phyloP scores from a whole-genome alignment of 306 rosid genomes.

The Canavalia ensiformis region DNA sequence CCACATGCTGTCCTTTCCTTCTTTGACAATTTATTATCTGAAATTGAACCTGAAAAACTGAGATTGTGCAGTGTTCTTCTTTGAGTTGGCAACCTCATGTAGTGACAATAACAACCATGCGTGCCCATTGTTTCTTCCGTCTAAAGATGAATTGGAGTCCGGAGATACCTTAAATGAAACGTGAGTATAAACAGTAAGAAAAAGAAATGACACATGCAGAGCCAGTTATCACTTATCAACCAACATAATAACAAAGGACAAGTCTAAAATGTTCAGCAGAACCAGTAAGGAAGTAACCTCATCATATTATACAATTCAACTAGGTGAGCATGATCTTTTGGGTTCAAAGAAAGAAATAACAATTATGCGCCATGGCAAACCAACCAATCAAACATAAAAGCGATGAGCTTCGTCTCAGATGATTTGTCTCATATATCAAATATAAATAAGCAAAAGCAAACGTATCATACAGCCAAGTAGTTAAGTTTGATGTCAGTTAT shows the following conservation, averaged over 20 bases:
- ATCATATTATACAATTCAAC: too few species aligned
- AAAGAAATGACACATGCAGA: not conserved
- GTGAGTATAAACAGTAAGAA: not conserved
- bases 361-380: too few species aligned
- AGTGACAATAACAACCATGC: conserved; percentile 62
- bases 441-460: not conserved
- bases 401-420: not conserved
- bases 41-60: conserved; percentile 70
- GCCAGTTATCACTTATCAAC: not conserved
- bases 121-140: conserved; percentile 70
- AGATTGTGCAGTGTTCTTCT: conserved; percentile 53
- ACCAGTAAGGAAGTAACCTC: too few species aligned
- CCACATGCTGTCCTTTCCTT: conserved; percentile 41
- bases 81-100: conserved; percentile 51
- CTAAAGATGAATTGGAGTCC: conserved; percentile 38
- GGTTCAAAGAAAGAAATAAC: too few species aligned
- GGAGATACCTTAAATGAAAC: not conserved
- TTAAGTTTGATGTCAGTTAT: not conserved
- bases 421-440: not conserved
- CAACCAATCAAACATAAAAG: not conserved
- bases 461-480: not conserved
- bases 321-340: too few species aligned
- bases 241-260: too few species aligned
- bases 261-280: too few species aligned
- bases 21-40: conserved; percentile 51